Evolutionary conservation across 352 stramenopile species (phyloP).

Genomic region (Plasmopara viticola): DNA sequence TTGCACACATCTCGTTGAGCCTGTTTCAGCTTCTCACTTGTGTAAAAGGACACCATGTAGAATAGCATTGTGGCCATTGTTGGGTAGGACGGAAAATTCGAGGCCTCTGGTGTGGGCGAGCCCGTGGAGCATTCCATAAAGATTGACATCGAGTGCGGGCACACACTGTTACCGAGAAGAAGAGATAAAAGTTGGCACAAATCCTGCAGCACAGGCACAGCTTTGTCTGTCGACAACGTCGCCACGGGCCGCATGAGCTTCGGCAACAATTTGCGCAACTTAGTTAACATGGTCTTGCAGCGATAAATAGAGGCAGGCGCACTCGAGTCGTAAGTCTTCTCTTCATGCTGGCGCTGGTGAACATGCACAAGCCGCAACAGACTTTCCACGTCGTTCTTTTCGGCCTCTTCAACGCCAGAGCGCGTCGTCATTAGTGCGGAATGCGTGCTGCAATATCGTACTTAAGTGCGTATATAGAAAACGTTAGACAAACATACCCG

Average conservation of each 20-base stretch:
- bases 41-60: constrained; percentile 71
- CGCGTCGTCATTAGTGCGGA: constrained; percentile 8
- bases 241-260: constrained; percentile 58
- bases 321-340: constrained; percentile 32
- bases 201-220: constrained; percentile 36
- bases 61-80: constrained; percentile 61
- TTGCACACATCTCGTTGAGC: constrained; percentile 39
- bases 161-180: constrained; percentile 37
- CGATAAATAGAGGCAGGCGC: constrained; percentile 30
- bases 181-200: constrained; percentile 51
- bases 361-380: constrained; percentile 36
- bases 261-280: constrained; percentile 58
- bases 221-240: constrained; percentile 23
- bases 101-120: constrained; percentile 6
- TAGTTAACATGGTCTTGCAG: constrained; percentile 65
- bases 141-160: constrained; percentile 53
- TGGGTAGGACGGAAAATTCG: constrained; percentile 34
- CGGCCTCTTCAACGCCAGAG: constrained; percentile 16
- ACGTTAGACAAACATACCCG: constrained; percentile 10
- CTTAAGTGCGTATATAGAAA: constrained; percentile 6
- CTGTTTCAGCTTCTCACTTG: constrained; percentile 28
- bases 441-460: constrained; percentile 11
- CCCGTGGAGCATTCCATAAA: constrained; percentile 36
- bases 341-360: constrained; percentile 45
- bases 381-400: constrained; percentile 48